Evolutionary conservation across 768 basidiomycete species (phyloP).

Genomic region (Leccinum broughii): DNA sequence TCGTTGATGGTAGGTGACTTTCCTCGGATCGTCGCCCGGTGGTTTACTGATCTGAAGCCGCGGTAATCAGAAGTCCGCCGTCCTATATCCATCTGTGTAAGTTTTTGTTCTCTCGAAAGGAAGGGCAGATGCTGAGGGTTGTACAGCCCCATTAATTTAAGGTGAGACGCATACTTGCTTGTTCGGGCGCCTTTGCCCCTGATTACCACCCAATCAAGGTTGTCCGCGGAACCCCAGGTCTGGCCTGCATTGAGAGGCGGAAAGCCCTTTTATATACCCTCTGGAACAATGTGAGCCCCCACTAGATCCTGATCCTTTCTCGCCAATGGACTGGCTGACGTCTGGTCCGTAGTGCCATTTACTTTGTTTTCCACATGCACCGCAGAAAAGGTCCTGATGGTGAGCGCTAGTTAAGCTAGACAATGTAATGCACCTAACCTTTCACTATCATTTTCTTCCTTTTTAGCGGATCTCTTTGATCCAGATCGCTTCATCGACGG

Average conservation of each 20-base stretch:
- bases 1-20: constrained; percentile 54
- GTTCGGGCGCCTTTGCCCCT: background rate
- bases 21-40: background rate
- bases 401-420: constrained; percentile 9
- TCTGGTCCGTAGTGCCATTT: constrained; percentile 10
- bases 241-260: constrained; percentile 28
- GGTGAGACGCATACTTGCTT: constrained; percentile 10
- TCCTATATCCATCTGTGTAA: constrained; percentile 33
- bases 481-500: constrained; percentile 66
- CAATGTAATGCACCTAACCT: background rate
- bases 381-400: constrained; percentile 38
- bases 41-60: constrained; percentile 2
- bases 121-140: constrained; percentile 4
- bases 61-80: constrained; percentile 31
- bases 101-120: background rate
- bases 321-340: background rate
- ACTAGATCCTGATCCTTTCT: background rate
- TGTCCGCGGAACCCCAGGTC: constrained; percentile 14
- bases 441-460: background rate
- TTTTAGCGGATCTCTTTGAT: constrained; percentile 46
- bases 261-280: constrained; percentile 56
- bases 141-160: constrained; percentile 23
- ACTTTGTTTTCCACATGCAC: constrained; percentile 35
- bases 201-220: constrained; percentile 12
- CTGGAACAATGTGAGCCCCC: constrained; percentile 28